Percentiles rank a stretch among this genome's conserved stretches.
These are phyloP conservation scores for Lycium ferocissimum DNA, from an alignment of 257 asterid genomes.

Conservation along the genomic window DNA sequence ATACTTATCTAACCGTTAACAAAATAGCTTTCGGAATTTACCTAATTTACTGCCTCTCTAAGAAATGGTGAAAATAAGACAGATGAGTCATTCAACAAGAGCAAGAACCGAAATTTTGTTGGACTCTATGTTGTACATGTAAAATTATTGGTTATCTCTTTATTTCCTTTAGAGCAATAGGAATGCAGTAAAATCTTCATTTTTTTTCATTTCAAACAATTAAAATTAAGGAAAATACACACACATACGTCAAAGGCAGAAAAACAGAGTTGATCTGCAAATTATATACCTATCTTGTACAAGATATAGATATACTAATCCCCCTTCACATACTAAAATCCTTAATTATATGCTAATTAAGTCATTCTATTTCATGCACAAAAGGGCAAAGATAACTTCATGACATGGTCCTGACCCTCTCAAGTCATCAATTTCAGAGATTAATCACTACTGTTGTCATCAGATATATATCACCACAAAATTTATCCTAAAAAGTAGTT, in stretches of 20 bases:
- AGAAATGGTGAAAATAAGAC: background rate
- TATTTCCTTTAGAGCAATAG: background rate
- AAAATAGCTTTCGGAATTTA: background rate
- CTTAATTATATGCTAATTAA: background rate
- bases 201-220: background rate
- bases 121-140: background rate
- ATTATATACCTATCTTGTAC: slow-evolving; percentile 8
- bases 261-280: background rate
- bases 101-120: background rate
- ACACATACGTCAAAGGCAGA: background rate
- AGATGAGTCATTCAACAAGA: background rate
- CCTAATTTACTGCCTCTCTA: background rate
- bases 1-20: background rate
- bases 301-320: background rate
- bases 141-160: background rate
- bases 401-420: background rate
- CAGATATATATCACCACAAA: background rate
- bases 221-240: background rate
- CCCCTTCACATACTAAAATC: background rate
- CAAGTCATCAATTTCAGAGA: slow-evolving; percentile 13
- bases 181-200: background rate
- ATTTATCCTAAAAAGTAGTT: background rate
- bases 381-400: slow-evolving; percentile 15
- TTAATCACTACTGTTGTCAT: background rate
- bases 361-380: background rate